Base-by-base conservation (phyloP, 2,329 filamentous ascomycete species). In the Xylariaceae sp. region DNA sequence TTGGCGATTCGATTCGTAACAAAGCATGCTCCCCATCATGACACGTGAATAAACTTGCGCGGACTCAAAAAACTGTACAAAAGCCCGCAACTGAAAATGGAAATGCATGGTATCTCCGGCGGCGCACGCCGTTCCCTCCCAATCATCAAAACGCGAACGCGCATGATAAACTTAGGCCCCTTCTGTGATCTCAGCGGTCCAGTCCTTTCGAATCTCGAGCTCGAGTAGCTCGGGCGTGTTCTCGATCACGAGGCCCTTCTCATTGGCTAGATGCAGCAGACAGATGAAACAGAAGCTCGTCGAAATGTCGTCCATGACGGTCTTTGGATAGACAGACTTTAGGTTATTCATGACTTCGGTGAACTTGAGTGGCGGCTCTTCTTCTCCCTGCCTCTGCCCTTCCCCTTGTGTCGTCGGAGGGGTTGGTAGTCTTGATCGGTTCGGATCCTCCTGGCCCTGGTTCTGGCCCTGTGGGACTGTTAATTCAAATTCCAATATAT, bases 221-320 rank as follows among this genome's bases (percentile, higher is more conserved):
- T 86, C 83, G 50, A 74, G 75, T 53, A 86, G 71, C 47, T 78
- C 80, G 42, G 76, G 73, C 8, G 79, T 79, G 64, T 83, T 83
- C 61, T 87, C 80, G 59, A 96, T 87, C 29, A 87, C 78, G 40
- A 96, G 76, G 0, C 91, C 91, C 74, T 95, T 92, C 68, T 96
- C 91, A 72, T 96, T 96, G 56, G 91, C 91, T 65, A 96, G 70
- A 72, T 96, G 91, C 61, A 96, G 75, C 55, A 96, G 74, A 65
- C 89, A 95, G 67, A 99, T 99, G 73, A 97, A 99, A 70, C 94
- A 95, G 72, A 76, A 87, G 60, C 82, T 95, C 0, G 94, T 99
- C 37, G 91, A 96, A 66, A 99, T 97, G 71, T 99, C 94, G 57
- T 87, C 85, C 84, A 99, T 89, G 57, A 85, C 83, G 62, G 88